These are phyloP conservation scores for Cytospora leucostoma DNA, from an alignment of 2,329 filamentous ascomycete species.

Conservation along the genomic window DNA sequence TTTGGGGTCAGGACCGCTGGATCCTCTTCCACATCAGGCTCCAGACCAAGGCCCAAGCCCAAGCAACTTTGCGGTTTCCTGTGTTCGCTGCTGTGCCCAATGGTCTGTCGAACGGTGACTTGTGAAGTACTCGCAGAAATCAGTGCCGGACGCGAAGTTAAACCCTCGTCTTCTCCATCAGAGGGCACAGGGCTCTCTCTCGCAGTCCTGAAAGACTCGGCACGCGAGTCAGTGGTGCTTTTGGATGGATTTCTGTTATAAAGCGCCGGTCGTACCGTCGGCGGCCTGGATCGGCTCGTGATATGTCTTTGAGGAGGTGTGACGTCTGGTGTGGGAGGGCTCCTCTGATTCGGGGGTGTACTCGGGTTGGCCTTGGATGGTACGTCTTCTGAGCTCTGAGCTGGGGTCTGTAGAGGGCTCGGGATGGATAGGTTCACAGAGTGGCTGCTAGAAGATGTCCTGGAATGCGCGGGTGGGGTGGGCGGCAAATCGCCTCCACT, in stretches of 20 bases:
- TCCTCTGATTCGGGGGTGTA: slow-evolving; percentile 66
- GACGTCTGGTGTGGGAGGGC: slow-evolving; percentile 73
- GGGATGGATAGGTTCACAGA: slow-evolving; percentile 47
- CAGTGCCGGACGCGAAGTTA: slow-evolving; percentile 44
- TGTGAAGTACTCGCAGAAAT: slow-evolving; percentile 47
- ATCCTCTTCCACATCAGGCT: slow-evolving; percentile 43
- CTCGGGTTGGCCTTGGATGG: slow-evolving; percentile 46
- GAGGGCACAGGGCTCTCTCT: slow-evolving; percentile 65
- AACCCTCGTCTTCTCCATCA: slow-evolving; percentile 55
- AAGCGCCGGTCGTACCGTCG: slow-evolving; percentile 48
- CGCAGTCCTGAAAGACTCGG: slow-evolving; percentile 73
- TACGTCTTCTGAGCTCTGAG: slow-evolving; percentile 43
- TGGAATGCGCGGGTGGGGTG: slow-evolving; percentile 64
- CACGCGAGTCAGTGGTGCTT: slow-evolving; percentile 59
- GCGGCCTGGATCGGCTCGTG: slow-evolving; percentile 41
- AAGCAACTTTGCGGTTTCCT: slow-evolving; percentile 39
- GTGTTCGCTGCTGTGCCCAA: slow-evolving; percentile 28
- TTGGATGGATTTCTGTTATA: slow-evolving; percentile 54
- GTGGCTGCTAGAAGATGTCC: slow-evolving; percentile 56
- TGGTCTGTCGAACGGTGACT: slow-evolving; percentile 43
- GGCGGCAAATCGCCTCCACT: slow-evolving; percentile 55
- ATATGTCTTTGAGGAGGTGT: slow-evolving; percentile 62
- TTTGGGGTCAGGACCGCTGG: slow-evolving; percentile 44
- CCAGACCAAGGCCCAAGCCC: slow-evolving; percentile 48
- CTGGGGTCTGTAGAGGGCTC: slow-evolving; percentile 41